Conservation (phyloP, 345 rosid genomes). For the Toxicodendron radicans region DNA sequence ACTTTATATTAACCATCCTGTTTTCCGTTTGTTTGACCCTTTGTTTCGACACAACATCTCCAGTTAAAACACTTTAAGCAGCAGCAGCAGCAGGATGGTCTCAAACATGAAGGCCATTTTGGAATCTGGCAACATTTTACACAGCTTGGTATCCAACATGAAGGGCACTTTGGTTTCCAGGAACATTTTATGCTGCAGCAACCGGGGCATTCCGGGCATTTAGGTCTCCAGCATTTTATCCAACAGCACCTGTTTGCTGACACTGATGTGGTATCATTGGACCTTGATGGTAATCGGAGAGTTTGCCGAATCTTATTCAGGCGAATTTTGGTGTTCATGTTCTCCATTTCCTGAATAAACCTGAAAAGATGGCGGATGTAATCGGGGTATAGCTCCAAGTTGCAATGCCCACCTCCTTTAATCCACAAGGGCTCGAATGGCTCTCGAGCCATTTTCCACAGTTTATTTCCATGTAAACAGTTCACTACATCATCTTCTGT, state of each 20-base stretch:
- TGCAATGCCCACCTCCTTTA: slow-evolving; percentile 98
- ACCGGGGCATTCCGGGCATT: slow-evolving; percentile 40
- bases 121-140: slow-evolving; percentile 41
- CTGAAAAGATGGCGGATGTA: slow-evolving; percentile 81
- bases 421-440: slow-evolving; percentile 97
- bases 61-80: slow-evolving; percentile 34
- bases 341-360: slow-evolving; percentile 92
- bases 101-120: slow-evolving; percentile 29
- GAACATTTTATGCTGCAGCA: slow-evolving; percentile 27
- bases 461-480: slow-evolving; percentile 91
- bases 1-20: slow-evolving; percentile 27
- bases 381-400: slow-evolving; percentile 93
- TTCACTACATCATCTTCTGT: slow-evolving; percentile 97
- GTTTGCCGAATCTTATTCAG: slow-evolving; percentile 73
- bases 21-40: slow-evolving; percentile 27
- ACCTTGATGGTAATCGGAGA: slow-evolving; percentile 42
- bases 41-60: slow-evolving; percentile 39
- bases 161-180: slow-evolving; percentile 36
- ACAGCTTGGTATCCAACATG: slow-evolving; percentile 52
- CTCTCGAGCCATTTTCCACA: slow-evolving; percentile 89
- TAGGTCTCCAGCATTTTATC: slow-evolving; percentile 42
- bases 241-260: slow-evolving; percentile 45
- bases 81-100: slow-evolving; percentile 27
- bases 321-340: slow-evolving; percentile 56
- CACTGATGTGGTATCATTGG: slow-evolving; percentile 11